Percentiles rank a stretch among this genome's conserved stretches.
Evolutionary conservation across 1,284 basidiomycete species (phyloP).

Genomic region (Malassezia sympodialis): DNA sequence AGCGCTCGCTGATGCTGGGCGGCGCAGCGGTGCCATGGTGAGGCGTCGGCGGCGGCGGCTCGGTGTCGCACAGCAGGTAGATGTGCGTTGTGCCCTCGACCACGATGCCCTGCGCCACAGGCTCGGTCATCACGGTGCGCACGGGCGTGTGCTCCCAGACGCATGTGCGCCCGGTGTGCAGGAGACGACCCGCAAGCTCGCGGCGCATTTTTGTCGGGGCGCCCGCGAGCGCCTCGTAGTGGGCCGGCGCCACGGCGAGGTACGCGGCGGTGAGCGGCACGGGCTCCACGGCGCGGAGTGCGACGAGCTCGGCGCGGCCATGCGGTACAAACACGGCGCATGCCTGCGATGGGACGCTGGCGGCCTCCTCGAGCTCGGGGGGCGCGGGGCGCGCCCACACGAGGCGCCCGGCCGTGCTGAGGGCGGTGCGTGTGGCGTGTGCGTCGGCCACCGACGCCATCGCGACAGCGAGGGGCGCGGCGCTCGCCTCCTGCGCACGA

Average conservation of each 20-base stretch:
- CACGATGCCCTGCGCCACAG: constrained; percentile 35
- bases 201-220: constrained; percentile 16
- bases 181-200: constrained; percentile 22
- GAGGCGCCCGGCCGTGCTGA: constrained; percentile 3
- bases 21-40: background rate
- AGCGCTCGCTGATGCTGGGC: constrained; percentile 32
- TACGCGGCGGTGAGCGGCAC: constrained; percentile 25
- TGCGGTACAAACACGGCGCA: constrained; percentile 3
- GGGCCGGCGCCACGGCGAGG: constrained; percentile 22
- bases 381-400: constrained; percentile 8
- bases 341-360: background rate
- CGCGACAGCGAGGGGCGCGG: constrained; percentile 2
- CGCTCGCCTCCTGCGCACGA: background rate
- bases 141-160: constrained; percentile 5
- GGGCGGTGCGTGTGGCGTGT: background rate
- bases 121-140: constrained; percentile 30
- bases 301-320: background rate
- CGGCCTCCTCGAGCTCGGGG: constrained; percentile 10
- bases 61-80: constrained; percentile 18
- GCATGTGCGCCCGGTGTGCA: constrained; percentile 25
- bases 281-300: constrained; percentile 10
- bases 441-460: background rate
- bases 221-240: constrained; percentile 20
- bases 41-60: background rate
- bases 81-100: constrained; percentile 20